Conservation (phyloP, 148 eudicot species). For the Nyssa sinensis region DNA sequence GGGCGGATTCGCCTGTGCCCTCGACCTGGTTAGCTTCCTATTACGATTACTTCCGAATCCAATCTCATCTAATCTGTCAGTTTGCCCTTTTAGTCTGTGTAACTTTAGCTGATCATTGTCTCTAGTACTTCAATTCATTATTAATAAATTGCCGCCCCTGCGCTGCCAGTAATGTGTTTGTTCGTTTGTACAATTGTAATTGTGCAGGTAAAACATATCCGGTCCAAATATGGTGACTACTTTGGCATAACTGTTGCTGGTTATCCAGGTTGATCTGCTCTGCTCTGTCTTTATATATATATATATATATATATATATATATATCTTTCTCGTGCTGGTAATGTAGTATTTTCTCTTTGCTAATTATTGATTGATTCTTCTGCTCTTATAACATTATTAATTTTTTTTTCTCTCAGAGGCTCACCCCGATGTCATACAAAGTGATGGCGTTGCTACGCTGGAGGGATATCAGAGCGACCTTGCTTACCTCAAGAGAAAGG, state of each 20-base stretch:
- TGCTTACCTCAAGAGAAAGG: constrained; percentile 90
- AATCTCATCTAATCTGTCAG: constrained; percentile 1
- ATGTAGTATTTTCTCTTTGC: no score
- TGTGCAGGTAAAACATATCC: constrained; percentile 78
- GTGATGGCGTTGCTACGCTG: constrained; percentile 64
- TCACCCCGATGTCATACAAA: constrained; percentile 88
- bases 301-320: no score
- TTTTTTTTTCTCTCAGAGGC: constrained; percentile 69
- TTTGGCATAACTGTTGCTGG: constrained; percentile 98
- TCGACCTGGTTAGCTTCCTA: constrained; percentile 77
- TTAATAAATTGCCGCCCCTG: no score
- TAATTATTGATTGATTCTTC: not conserved
- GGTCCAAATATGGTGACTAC: constrained; percentile 76
- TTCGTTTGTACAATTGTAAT: not conserved
- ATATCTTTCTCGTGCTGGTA: no score
- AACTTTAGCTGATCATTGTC: no score
- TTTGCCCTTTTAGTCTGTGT: no score
- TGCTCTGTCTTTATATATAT: no score
- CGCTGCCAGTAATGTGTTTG: not conserved
- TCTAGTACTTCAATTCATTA: no score
- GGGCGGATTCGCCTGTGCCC: constrained; percentile 93
- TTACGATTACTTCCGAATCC: not conserved
- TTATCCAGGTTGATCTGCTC: constrained; percentile 64
- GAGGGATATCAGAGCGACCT: constrained; percentile 81
- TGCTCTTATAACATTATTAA: not conserved